These are phyloP conservation scores for Dimocarpus longan DNA, from an alignment of 345 rosid genomes.

Conservation along the genomic window DNA sequence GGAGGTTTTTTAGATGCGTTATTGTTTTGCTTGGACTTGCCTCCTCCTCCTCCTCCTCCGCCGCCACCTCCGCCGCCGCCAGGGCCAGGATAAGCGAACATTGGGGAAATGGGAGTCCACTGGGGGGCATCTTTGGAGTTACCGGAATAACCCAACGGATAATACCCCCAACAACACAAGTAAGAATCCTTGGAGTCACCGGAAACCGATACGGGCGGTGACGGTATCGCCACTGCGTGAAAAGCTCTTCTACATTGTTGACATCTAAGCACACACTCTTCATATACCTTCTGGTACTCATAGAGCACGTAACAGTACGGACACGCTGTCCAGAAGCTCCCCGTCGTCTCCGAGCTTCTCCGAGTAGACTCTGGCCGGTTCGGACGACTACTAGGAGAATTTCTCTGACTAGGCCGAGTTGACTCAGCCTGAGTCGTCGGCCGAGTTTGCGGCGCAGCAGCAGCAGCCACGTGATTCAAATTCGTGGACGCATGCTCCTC, in stretches of 20 bases:
- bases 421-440: conserved; percentile 18
- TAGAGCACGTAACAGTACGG: conserved; percentile 81
- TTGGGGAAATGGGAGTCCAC: conserved; percentile 82
- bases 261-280: conserved; percentile 75
- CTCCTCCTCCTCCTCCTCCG: conserved; percentile 16
- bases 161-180: conserved; percentile 78
- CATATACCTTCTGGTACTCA: conserved; percentile 77
- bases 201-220: conserved; percentile 61
- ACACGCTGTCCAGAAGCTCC: conserved; percentile 92
- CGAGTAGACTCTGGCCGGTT: conserved; percentile 28
- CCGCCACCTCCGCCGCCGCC: conserved; percentile 12
- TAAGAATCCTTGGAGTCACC: conserved; percentile 47
- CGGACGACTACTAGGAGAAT: conserved; percentile 16
- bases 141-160: conserved; percentile 68
- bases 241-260: conserved; percentile 81
- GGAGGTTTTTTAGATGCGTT: conserved; percentile 27
- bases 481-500: conserved; percentile 33
- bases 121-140: conserved; percentile 29
- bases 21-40: conserved; percentile 8
- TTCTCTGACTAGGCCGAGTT: conserved; percentile 9
- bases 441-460: conserved; percentile 15
- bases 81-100: conserved; percentile 49
- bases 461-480: conserved; percentile 30
- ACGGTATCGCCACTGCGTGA: conserved; percentile 61
- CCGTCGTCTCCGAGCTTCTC: conserved; percentile 29